These are phyloP conservation scores for Solanum bukasovii DNA, from an alignment of 257 asterid species.

Conservation along the genomic window DNA sequence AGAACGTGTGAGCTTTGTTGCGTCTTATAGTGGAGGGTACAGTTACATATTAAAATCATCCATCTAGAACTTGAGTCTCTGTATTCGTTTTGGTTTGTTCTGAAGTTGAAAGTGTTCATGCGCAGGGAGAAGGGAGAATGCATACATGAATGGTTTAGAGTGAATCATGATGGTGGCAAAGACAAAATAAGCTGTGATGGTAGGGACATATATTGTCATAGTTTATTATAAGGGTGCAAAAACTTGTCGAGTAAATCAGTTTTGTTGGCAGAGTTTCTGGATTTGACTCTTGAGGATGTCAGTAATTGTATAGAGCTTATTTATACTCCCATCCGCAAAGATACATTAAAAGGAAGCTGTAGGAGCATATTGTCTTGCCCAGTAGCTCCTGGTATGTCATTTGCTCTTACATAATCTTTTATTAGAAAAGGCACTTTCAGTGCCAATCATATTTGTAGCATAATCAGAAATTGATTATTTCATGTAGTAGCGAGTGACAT, in stretches of 20 bases:
- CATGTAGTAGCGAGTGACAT: not conserved
- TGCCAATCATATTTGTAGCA: not conserved
- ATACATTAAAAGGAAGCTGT: constrained; percentile 66
- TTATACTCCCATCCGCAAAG: constrained; percentile 75
- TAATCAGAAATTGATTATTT: not conserved
- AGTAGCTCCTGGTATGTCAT: constrained; percentile 64
- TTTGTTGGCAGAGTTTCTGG: constrained; percentile 51
- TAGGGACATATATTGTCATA: constrained; percentile 6
- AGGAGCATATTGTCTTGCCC: constrained; percentile 47
- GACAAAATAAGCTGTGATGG: constrained; percentile 64
- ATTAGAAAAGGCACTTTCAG: not conserved
- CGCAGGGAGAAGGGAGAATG: constrained; percentile 84
- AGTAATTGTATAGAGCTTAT: constrained; percentile 63
- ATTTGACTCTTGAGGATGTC: constrained; percentile 62
- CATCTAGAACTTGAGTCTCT: constrained; percentile 1
- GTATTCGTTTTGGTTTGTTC: constrained; percentile 1
- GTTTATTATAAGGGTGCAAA: not conserved
- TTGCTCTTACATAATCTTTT: not conserved
- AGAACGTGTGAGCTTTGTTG: constrained; percentile 43
- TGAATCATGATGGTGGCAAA: constrained; percentile 45
- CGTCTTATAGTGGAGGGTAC: constrained; percentile 90
- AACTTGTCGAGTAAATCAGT: constrained; percentile 6
- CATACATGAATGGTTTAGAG: constrained; percentile 70
- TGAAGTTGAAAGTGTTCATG: constrained; percentile 6
- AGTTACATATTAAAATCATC: constrained; percentile 2